Percentiles rank a stretch among this genome's conserved stretches.
phyloP scores from a whole-genome alignment of 495 filamentous ascomycete genomes.

The Neurospora sp. region DNA sequence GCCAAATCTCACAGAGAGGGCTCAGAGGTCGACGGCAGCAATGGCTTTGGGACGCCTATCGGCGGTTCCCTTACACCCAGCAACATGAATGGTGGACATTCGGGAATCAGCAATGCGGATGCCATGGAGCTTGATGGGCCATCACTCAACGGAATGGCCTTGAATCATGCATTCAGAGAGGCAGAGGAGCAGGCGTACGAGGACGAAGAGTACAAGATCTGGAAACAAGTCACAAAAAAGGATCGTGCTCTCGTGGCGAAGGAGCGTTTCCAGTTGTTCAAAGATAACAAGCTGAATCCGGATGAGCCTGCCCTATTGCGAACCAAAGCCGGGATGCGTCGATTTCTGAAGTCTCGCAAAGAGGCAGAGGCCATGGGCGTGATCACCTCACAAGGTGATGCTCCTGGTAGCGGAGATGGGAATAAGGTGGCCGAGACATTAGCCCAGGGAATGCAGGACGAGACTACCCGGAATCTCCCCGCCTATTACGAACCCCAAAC shows the following conservation, averaged over 20 bases:
- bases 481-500: constrained; percentile 90
- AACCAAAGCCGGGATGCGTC: constrained; percentile 54
- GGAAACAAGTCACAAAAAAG: constrained; percentile 98
- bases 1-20: constrained; percentile 39
- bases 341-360: constrained; percentile 68
- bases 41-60: constrained; percentile 75
- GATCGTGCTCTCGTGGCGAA: constrained; percentile 79
- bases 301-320: constrained; percentile 83
- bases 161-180: constrained; percentile 41
- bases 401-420: constrained; percentile 30
- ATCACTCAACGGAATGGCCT: constrained; percentile 49
- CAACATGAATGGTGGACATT: constrained; percentile 53
- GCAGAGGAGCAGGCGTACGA: constrained; percentile 48
- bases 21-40: constrained; percentile 54
- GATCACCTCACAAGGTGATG: constrained; percentile 32
- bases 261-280: constrained; percentile 72
- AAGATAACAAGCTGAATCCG: constrained; percentile 68
- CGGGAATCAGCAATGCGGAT: constrained; percentile 62
- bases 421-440: constrained; percentile 54
- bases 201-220: constrained; percentile 88
- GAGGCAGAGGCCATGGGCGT: constrained; percentile 40
- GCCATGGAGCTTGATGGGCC: constrained; percentile 72
- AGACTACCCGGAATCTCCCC: constrained; percentile 68
- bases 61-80: constrained; percentile 68
- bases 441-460: constrained; percentile 83